Conservation (phyloP, 139 green algal species). For the Chlamydomonas schloesseri region DNA sequence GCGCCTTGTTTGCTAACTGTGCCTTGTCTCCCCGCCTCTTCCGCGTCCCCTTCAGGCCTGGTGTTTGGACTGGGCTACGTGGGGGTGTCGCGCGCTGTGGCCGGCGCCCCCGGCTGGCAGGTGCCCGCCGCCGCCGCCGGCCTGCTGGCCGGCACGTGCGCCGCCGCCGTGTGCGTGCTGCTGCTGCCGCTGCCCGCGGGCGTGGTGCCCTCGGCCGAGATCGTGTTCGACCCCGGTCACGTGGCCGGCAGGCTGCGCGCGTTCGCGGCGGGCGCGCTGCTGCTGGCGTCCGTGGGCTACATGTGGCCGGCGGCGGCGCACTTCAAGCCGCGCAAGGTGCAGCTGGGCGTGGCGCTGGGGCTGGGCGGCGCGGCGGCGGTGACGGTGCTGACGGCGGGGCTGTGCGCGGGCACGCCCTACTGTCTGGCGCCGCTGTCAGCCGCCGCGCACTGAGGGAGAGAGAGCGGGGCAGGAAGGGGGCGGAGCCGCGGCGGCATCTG, state of each 20-base stretch:
- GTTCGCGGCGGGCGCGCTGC: conserved; percentile 29
- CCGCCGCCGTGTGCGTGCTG: background rate
- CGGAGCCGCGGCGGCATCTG: too few species aligned
- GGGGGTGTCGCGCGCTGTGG: background rate
- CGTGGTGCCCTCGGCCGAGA: conserved; percentile 17
- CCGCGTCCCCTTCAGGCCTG: background rate
- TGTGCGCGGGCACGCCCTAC: conserved; percentile 60
- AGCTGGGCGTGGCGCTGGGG: conserved; percentile 50
- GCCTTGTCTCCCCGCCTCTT: too few species aligned
- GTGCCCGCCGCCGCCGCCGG: background rate
- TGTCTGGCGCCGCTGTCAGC: conserved; percentile 19
- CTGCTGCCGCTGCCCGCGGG: conserved; percentile 15
- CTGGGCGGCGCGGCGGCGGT: conserved; percentile 2
- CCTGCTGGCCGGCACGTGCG: background rate
- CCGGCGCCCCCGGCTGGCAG: conserved; percentile 14
- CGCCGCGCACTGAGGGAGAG: too few species aligned
- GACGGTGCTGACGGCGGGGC: conserved; percentile 14
- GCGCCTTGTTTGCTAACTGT: too few species aligned
- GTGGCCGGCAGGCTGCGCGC: conserved; percentile 6
- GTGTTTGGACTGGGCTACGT: background rate
- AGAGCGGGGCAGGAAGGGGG: too few species aligned
- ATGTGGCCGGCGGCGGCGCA: conserved; percentile 32
- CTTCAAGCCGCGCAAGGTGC: conserved; percentile 24
- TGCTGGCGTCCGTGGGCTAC: conserved; percentile 42
- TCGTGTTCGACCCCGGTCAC: conserved; percentile 32